phyloP scores from a whole-genome alignment of 805 yeast species.

The Wickerhamiella nectarea region DNA sequence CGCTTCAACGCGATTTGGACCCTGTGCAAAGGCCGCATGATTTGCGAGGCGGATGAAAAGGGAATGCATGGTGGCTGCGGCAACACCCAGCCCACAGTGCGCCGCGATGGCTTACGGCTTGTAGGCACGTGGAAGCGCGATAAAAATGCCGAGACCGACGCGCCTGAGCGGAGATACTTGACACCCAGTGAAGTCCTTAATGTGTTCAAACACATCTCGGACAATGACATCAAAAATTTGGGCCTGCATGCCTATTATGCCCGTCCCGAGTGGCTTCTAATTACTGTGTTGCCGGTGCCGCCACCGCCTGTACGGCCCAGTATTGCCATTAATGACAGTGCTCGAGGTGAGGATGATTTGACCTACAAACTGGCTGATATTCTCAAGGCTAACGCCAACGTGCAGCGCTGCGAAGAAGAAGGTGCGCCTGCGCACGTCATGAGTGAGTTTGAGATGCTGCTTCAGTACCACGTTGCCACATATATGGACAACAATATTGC shows the following conservation, averaged over 20 bases:
- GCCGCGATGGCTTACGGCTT: conserved; percentile 88
- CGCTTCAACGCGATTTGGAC: conserved; percentile 96
- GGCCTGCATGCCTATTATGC: conserved; percentile 95
- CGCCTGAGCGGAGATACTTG: conserved; percentile 81
- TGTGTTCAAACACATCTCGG: conserved; percentile 80
- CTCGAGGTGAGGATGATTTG: conserved; percentile 97
- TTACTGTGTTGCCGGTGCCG: conserved; percentile 97
- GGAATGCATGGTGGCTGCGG: conserved; percentile 89
- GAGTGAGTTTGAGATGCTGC: conserved; percentile 85
- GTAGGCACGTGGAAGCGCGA: conserved; percentile 98
- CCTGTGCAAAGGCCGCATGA: conserved; percentile 78
- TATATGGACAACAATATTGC: conserved; percentile 99
- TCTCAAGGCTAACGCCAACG: conserved; percentile 88
- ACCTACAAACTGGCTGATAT: conserved; percentile 96
- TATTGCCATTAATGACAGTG: conserved; percentile 94
- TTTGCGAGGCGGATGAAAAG: conserved; percentile 73
- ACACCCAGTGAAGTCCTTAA: conserved; percentile 81
- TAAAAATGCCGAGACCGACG: conserved; percentile 69
- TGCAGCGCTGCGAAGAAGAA: conserved; percentile 93
- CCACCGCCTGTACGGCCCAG: conserved; percentile 99
- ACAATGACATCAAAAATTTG: conserved; percentile 64
- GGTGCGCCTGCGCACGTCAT: conserved; percentile 99
- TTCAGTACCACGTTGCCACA: conserved; percentile 97
- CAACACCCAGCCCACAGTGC: conserved; percentile 85
- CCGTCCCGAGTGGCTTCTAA: conserved; percentile 96